phyloP scores from a whole-genome alignment of 306 rosid genomes.

The Canavalia ensiformis region DNA sequence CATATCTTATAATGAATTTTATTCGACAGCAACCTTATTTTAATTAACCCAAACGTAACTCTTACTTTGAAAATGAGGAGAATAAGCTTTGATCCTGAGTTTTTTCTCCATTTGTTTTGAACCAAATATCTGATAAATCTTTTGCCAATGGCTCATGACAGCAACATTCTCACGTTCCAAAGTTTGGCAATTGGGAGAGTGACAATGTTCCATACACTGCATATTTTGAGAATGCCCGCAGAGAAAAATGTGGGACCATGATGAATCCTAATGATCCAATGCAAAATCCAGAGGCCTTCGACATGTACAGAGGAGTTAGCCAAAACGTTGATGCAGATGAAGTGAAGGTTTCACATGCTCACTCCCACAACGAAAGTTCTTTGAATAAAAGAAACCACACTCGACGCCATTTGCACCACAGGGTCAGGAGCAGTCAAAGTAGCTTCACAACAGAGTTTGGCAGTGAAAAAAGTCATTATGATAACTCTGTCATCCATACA shows the following conservation, averaged over 20 bases:
- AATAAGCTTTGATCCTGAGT: background rate
- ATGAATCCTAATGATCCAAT: constrained; percentile 49
- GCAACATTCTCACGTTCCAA: constrained; percentile 43
- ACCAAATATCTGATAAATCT: background rate
- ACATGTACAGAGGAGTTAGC: background rate
- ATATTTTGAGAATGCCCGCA: constrained; percentile 47
- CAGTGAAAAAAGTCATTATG: background rate
- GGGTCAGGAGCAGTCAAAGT: constrained; percentile 40
- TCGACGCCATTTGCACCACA: constrained; percentile 5
- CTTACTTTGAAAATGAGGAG: background rate
- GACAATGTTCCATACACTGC: constrained; percentile 51
- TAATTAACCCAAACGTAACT: too few relatives aligned
- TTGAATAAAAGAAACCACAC: constrained; percentile 30
- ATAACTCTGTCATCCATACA: background rate
- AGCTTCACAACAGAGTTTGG: constrained; percentile 36
- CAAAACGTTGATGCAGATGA: constrained; percentile 10
- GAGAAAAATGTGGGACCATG: constrained; percentile 23
- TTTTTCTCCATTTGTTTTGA: background rate
- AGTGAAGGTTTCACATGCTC: constrained; percentile 17
- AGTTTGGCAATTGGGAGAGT: constrained; percentile 49
- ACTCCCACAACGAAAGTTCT: constrained; percentile 36
- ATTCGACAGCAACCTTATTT: too few relatives aligned
- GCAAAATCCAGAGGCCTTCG: constrained; percentile 42
- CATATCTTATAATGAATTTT: too few relatives aligned
- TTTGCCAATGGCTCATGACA: background rate